Base-by-base conservation (phyloP, 2,329 filamentous ascomycete genomes). In the Ramularia endophylla region DNA sequence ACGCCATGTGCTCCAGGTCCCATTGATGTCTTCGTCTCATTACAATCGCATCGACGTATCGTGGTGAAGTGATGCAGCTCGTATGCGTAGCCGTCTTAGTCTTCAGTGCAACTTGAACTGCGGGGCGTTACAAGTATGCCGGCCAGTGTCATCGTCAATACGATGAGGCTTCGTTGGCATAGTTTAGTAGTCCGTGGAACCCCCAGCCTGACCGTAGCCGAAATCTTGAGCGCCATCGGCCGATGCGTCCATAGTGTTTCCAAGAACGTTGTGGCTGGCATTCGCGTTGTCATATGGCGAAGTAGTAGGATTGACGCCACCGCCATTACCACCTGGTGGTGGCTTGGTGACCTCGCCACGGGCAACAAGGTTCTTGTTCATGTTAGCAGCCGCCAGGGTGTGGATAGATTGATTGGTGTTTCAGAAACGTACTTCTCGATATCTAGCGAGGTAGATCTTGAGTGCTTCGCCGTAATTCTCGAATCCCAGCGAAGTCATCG, bases 381-480 rank as follows among this genome's bases (percentile, higher is more conserved):
- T 36, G 33, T 40, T 32, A 15, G 41, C n/a, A n/a, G n/a, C 41
- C 40, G 45, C 33, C 19, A 25, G 31, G 30, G 16, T 41, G 31
- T 31, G 27, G 20, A 32, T 9, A 20, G 19, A 22, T 15, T 19
- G 12, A 36, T 19, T 12, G 3, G 38, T 41, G 40, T 58, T 53
- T 52, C 52, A 53, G 58, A 48, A 65, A 75, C 84, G 79, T 77
- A 97, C 92, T 78, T 98, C 92, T 66, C 92, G 83, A 67, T 97
- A 98, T 64, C 95, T 92, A 46, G 89, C 87, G 30, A 98, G 77
- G 65, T 98, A 98, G 55, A 98, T 95, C 69, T 98, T 98, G 44
- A 98, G 74, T 1, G 92, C 92, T 66, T 98, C 92, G 18, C 90
- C 85, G 64, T 98, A 98, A 69, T 98, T 98, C 68, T 98, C 92